A percentile compares a stretch with the other conserved stretches of the same genome.
phyloP scores from a whole-genome alignment of 148 eudicot species.

The Suaeda aralocaspica region DNA sequence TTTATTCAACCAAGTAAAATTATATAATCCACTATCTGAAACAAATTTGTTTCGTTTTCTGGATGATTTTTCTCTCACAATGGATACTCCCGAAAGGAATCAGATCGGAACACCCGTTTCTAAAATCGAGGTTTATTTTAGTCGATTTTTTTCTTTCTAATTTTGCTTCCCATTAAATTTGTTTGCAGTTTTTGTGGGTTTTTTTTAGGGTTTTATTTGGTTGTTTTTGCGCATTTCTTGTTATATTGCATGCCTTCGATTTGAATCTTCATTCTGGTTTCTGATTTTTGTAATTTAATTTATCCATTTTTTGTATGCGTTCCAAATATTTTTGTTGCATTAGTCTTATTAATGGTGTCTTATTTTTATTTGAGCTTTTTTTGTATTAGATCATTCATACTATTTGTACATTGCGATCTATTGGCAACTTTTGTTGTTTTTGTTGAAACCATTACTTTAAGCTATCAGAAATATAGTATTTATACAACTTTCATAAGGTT shows the following conservation, averaged over 20 bases:
- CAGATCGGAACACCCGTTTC: conserved; percentile 52
- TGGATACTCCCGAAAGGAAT: conserved; percentile 63
- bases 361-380: neutral
- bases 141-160: neutral
- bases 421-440: neutral
- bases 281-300: too few species aligned
- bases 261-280: neutral
- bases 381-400: neutral
- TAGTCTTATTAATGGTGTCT: neutral
- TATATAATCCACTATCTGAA: neutral
- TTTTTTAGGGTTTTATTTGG: neutral
- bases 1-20: too few species aligned
- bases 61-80: neutral
- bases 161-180: neutral
- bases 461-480: neutral
- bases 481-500: neutral
- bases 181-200: neutral
- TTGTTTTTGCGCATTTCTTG: neutral
- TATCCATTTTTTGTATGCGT: too few species aligned
- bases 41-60: neutral
- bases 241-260: conserved; percentile 10
- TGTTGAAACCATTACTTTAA: neutral
- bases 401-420: neutral
- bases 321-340: neutral
- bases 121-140: conserved; percentile 45